Evolutionary conservation across 352 stramenopile genomes (phyloP), one percentile per base, ranked within the genome.

Genomic region (Phytophthora fragariae): DNA sequence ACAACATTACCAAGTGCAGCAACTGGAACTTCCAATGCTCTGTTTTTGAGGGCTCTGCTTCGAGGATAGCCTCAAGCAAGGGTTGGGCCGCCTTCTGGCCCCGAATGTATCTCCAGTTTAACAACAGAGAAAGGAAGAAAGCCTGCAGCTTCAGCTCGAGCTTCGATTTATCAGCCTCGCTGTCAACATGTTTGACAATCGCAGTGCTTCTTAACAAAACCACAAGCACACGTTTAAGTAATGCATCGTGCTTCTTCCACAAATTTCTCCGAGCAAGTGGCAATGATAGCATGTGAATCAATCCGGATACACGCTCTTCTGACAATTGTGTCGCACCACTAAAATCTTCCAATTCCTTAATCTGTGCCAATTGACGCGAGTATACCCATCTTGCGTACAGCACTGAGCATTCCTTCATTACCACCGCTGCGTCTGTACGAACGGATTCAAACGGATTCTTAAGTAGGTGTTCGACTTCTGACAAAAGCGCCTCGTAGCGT

Each of bases 21-120:
- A 95, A 53, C 24, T 94, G 88, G 27, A 91, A 82, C 70, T 92
- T 92, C 88, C 88, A 95, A 62, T 95, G 88, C 31, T 86, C 83
- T 5, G 70, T 69, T 4, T 68, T 17, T 4, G 65, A 24, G 19
- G 82, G 82, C 47, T 95, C 82, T 0, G 76, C 69, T 10, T 63
- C 54, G 6, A 92, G 9, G 9, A 93, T 21, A 17, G 71, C 56
- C 21, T 74, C 54, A 52, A 92, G 33, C 31, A 89, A 50, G 33
- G 56, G 31, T 21, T 60, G 65, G 9, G 9, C 71, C 27, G 8
- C 39, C 47, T 57, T 50, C 11, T 65, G 63, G 10, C 9, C 73
- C 39, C 71, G 71, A 6, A 87, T 81, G 24, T 87, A 91, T 44
- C 84, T 71, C 84, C 86, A 93, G 17, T 69, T 84, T 8, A 66